These are phyloP conservation scores for Stygiomarasmius scandens DNA, from an alignment of 1,284 basidiomycete genomes.

Conservation along the genomic window DNA sequence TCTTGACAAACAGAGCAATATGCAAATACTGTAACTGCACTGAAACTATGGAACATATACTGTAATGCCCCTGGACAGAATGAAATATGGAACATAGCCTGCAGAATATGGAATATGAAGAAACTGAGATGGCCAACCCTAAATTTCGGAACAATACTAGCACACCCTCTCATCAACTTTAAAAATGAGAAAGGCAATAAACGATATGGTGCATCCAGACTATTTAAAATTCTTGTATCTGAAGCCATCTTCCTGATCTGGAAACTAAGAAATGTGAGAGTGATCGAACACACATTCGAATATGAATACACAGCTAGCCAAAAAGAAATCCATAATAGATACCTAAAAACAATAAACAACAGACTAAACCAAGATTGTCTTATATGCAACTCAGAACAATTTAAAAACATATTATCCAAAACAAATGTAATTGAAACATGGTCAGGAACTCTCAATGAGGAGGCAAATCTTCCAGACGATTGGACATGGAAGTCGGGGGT, in stretches of 20 bases:
- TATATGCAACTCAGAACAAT: no score
- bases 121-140: no score
- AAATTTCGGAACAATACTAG: no score
- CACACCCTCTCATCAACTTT: background rate
- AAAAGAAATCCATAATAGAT: conserved; percentile 5
- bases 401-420: no score
- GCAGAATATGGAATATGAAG: conserved; percentile 10
- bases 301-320: background rate
- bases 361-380: no score
- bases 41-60: conserved; percentile 26
- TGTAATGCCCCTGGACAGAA: conserved; percentile 13
- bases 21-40: conserved; percentile 15
- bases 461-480: no score
- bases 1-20: no score
- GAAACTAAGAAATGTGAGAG: conserved; percentile 17
- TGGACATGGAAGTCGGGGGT: no score
- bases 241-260: conserved; percentile 23
- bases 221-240: no score
- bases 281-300: background rate
- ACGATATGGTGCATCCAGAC: conserved; percentile 1
- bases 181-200: background rate
- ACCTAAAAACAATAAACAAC: background rate
- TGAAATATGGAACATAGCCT: conserved; percentile 17
- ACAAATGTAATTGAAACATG: no score
- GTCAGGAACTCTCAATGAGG: no score